These are phyloP conservation scores for Claviceps africana DNA, from an alignment of 2,329 filamentous ascomycete genomes.

Conservation along the genomic window DNA sequence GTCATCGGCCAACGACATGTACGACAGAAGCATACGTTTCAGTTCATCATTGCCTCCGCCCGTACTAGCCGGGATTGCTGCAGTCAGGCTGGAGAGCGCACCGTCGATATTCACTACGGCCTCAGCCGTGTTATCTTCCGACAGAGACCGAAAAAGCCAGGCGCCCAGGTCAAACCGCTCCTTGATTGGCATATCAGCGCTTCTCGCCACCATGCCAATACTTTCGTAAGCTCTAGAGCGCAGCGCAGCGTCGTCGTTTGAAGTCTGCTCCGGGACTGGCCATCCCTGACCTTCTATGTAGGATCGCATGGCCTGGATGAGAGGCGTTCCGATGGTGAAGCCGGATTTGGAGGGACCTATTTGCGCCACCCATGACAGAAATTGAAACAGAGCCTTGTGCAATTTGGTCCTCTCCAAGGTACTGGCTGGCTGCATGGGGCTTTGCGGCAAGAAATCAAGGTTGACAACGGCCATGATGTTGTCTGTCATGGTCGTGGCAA, in stretches of 20 bases:
- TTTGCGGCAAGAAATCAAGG: slow-evolving; percentile 39
- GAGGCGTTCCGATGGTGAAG: slow-evolving; percentile 52
- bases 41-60: slow-evolving; percentile 21
- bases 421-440: slow-evolving; percentile 24
- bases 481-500: slow-evolving; percentile 54
- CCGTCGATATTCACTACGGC: slow-evolving; percentile 83
- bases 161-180: slow-evolving; percentile 41
- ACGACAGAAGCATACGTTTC: slow-evolving; percentile 47
- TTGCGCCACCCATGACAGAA: slow-evolving; percentile 74
- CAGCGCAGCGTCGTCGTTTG: slow-evolving; percentile 48
- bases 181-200: slow-evolving; percentile 40
- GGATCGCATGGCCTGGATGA: slow-evolving; percentile 54
- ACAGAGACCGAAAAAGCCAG: slow-evolving; percentile 76
- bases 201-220: slow-evolving; percentile 65
- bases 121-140: slow-evolving; percentile 61
- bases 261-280: slow-evolving; percentile 50
- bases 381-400: slow-evolving; percentile 69
- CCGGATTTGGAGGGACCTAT: slow-evolving; percentile 46
- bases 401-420: slow-evolving; percentile 68
- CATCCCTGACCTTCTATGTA: slow-evolving; percentile 75
- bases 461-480: slow-evolving; percentile 57
- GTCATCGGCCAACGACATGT: slow-evolving; percentile 44
- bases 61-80: slow-evolving; percentile 24
- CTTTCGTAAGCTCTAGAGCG: slow-evolving; percentile 80
- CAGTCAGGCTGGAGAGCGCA: slow-evolving; percentile 60